phyloP scores from a whole-genome alignment of 1,284 basidiomycete genomes.

The Marasmius oreades region DNA sequence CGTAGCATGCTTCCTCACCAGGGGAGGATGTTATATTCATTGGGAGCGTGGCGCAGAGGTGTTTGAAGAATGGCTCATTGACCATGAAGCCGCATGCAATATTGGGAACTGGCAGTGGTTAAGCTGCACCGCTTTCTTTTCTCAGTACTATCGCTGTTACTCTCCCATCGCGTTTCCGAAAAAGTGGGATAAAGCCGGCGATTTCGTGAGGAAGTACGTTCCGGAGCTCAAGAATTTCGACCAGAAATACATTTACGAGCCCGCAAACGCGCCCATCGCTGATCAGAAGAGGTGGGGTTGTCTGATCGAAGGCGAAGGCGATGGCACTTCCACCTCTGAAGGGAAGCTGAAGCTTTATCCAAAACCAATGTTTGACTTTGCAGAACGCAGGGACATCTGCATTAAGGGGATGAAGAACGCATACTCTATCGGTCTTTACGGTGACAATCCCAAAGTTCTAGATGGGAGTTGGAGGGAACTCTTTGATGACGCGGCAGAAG shows the following conservation, averaged over 20 bases:
- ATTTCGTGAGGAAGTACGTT: slow-evolving; percentile 24
- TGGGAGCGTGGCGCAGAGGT: slow-evolving; percentile 53
- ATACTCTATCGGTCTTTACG: slow-evolving; percentile 6
- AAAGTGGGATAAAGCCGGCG: slow-evolving; percentile 22
- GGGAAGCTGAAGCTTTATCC: slow-evolving; percentile 14
- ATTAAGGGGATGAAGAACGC: slow-evolving; percentile 16
- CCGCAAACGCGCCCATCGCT: slow-evolving; percentile 7
- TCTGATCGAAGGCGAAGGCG: slow-evolving; percentile 4
- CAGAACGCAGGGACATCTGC: slow-evolving; percentile 19
- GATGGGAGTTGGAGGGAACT: background rate
- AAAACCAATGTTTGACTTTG: slow-evolving; percentile 19
- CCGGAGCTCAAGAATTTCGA: slow-evolving; percentile 22
- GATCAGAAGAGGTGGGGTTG: slow-evolving; percentile 14
- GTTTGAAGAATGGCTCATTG: slow-evolving; percentile 33
- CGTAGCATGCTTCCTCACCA: slow-evolving; percentile 49
- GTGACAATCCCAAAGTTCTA: background rate
- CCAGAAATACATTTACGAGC: slow-evolving; percentile 17
- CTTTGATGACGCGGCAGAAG: background rate
- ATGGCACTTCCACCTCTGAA: background rate
- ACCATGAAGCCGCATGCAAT: slow-evolving; percentile 22
- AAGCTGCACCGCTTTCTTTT: slow-evolving; percentile 12
- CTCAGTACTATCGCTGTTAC: slow-evolving; percentile 14
- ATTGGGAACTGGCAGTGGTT: slow-evolving; percentile 26
- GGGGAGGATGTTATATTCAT: slow-evolving; percentile 51
- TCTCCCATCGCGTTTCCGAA: slow-evolving; percentile 16